These are phyloP conservation scores for Coemansia sp. DNA, from an alignment of 192 early-diverging fungal species.

Conservation along the genomic window DNA sequence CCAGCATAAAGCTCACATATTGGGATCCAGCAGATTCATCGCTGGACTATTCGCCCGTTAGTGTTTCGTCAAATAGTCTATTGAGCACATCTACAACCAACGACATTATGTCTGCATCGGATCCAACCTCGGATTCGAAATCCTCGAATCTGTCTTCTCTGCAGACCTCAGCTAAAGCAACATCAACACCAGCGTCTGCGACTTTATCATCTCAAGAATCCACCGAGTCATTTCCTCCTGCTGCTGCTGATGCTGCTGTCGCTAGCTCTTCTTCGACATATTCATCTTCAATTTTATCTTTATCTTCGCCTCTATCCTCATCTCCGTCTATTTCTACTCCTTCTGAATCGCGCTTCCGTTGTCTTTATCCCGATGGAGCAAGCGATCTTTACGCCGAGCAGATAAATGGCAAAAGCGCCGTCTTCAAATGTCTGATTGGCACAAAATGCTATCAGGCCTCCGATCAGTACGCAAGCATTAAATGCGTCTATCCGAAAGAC, in stretches of 20 bases:
- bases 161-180: background rate
- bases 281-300: background rate
- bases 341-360: slow-evolving; percentile 7
- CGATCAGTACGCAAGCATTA: slow-evolving; percentile 9
- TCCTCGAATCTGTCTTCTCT: background rate
- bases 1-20: background rate
- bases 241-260: no score
- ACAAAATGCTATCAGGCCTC: slow-evolving; percentile 24
- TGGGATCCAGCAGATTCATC: background rate
- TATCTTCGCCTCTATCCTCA: background rate
- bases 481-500: slow-evolving; percentile 15
- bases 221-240: no score
- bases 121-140: background rate
- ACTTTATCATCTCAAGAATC: no score
- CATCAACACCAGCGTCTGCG: background rate
- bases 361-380: slow-evolving; percentile 16
- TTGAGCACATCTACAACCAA: background rate
- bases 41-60: background rate
- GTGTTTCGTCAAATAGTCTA: background rate
- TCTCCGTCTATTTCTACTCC: background rate
- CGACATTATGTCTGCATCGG: background rate
- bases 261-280: no score
- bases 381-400: slow-evolving; percentile 27
- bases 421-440: slow-evolving; percentile 20
- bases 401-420: background rate